Percentiles rank a stretch among this genome's conserved stretches.
These are phyloP conservation scores for Neocatenulostroma microsporum DNA, from an alignment of 2,329 filamentous ascomycete species.

Conservation along the genomic window DNA sequence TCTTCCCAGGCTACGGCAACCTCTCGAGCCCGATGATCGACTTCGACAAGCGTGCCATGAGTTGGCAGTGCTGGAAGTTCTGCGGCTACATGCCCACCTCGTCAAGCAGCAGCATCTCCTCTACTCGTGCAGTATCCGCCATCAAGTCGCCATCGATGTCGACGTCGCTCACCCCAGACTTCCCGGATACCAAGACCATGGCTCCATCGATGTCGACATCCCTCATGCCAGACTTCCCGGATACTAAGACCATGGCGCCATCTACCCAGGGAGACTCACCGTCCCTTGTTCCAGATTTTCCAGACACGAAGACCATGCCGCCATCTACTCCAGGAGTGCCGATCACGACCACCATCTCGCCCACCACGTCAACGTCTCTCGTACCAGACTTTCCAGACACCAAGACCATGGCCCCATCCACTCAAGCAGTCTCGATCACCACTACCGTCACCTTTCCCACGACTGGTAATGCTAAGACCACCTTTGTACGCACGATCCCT, in stretches of 20 bases:
- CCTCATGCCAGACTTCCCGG: no score
- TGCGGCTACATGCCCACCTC: conserved; percentile 7
- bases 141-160: conserved; percentile 2
- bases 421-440: no score
- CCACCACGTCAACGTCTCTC: conserved; percentile 1
- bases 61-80: conserved; percentile 14
- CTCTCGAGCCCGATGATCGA: conserved; percentile 7
- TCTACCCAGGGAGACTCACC: conserved; percentile 4
- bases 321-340: no score
- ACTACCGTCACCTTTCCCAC: no score
- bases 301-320: no score
- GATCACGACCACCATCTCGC: not conserved
- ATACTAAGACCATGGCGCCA: not conserved
- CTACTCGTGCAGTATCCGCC: conserved; percentile 1
- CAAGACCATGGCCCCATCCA: conserved; percentile 1
- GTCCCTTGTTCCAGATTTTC: no score
- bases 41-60: conserved; percentile 12
- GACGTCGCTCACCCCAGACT: not conserved
- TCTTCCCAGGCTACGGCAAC: conserved; percentile 12
- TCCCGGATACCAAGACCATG: no score
- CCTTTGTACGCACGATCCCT: no score
- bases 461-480: no score
- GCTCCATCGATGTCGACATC: conserved; percentile 2
- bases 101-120: conserved; percentile 1
- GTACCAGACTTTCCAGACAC: no score